Evolutionary conservation across 2,329 filamentous ascomycete genomes (phyloP), one percentile per base, ranked within the genome.

Genomic region (Aspergillus unguis): DNA sequence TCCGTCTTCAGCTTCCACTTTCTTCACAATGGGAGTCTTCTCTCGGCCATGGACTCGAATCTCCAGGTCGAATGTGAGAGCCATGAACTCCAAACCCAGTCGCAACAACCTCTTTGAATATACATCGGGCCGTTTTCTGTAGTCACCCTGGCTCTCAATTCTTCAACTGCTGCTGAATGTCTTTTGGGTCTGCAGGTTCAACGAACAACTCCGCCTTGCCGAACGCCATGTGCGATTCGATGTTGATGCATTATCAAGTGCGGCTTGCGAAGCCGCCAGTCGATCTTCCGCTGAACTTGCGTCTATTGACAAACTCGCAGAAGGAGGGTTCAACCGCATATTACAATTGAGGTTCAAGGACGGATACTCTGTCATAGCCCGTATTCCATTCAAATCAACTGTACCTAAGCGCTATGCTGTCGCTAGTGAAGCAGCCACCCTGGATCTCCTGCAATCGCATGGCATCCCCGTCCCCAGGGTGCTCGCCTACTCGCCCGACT

Each of bases 391-490:
- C 55, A 61, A 56, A 0, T 57, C 58, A 1, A 67, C 69, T 27
- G 54, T 63, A 9, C 69, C 68, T 10, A 61, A 63, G 50, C 55
- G 52, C n/a, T 53, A 64, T 32, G 62, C 67, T 17, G 60, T 68
- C 5, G 69, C 69, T 33, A 74, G 71, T 58, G 69, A 74, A 53
- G 71, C 27, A 65, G 9, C 75, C 67, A 5, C 65, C 74, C 29
- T 61, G 65, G 6, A 64, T 69, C 10, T 28, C 47, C 60, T 75
- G 26, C 62, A 56, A 25, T 58, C 57, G 1, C 54, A 71, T 48
- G 58, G 61, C 4, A 54, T 73, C 49, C 69, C 68, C n/a, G 70
- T 73, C n/a, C 71, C 71, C 0, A 60, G 67, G 48, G 60, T 75
- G 17, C 65, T 68, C 45, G 54, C 57, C 23, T 74, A 72, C 57